Base-by-base conservation (phyloP, 768 basidiomycete genomes). In the Xerocomellus dryophilus region DNA sequence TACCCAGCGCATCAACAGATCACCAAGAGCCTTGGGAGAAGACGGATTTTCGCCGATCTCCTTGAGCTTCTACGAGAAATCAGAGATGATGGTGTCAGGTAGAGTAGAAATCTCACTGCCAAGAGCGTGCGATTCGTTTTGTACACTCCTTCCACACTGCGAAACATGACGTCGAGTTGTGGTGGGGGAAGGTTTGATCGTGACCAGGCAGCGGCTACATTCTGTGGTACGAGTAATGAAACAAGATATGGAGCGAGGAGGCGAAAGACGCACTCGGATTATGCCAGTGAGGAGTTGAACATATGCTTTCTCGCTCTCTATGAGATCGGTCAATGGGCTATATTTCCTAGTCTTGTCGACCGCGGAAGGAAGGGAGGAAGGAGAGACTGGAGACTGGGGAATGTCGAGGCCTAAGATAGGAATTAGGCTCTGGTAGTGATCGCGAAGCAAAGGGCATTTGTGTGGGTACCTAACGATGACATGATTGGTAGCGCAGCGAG, bases 171-270 rank as follows among this genome's bases (percentile, higher is more conserved):
- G 71, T 99, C 97, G 29, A 99, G 79, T 60, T 91, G 88, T 8
- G 82, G 82, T 15, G 97, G 97, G 17, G 97, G 97, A 36, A 99
- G 85, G 70, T 98, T 98, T 38, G 85, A 82, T 39, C 93, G 78
- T 10, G 95, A 97, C 97, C 97, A 99, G 45, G 97, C 97, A n/a
- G 88, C 86, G 10, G 97, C 97, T 5, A 97, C 90, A 83, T 90
- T 93, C 94, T 98, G 67, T 15, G 50, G n/a, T 21, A 59, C 29
- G 45, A 53, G 51, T 14, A 44, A 54, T 66, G 51, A 58, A 61
- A 27, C 40, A 51, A 36, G 29, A 39, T 27, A 41, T 35, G 31
- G 27, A 39, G 43, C 25, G 34, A 43, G 57, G 21, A 51, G 53
- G 32, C 21, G 39, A 38, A 40, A 38, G 39, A 75, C 91, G 53